phyloP scores from a whole-genome alignment of 345 rosid species.

The Dovyalis caffra region DNA sequence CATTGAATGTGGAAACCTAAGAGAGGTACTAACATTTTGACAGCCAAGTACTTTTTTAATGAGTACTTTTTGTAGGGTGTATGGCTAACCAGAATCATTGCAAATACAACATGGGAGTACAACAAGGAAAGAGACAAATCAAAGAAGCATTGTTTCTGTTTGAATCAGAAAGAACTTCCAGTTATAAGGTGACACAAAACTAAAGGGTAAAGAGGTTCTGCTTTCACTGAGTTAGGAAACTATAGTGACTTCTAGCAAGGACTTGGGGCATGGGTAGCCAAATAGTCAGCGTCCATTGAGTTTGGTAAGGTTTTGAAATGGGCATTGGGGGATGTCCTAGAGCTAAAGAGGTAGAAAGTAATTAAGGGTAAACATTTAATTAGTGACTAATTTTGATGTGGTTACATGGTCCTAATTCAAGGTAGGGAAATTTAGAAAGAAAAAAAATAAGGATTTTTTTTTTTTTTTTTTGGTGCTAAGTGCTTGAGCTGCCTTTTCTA shows the following conservation, averaged over 20 bases:
- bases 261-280: background rate
- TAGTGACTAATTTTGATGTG: background rate
- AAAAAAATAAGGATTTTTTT: too few relatives aligned
- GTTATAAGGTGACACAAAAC: background rate
- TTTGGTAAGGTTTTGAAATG: background rate
- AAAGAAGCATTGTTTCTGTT: background rate
- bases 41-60: background rate
- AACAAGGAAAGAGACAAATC: background rate
- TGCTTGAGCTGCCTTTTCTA: background rate
- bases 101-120: background rate
- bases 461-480: too few relatives aligned
- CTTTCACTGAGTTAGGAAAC: background rate
- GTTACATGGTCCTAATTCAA: too few relatives aligned
- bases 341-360: background rate
- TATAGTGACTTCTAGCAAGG: background rate
- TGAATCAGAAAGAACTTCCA: background rate
- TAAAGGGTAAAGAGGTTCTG: background rate
- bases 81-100: constrained; percentile 6
- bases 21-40: background rate
- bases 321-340: background rate
- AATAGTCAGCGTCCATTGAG: background rate
- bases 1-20: background rate
- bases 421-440: too few relatives aligned
- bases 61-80: constrained; percentile 11
- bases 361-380: background rate